phyloP scores from a whole-genome alignment of 2,329 filamentous ascomycete genomes.

The Colletotrichum brevisporum region DNA sequence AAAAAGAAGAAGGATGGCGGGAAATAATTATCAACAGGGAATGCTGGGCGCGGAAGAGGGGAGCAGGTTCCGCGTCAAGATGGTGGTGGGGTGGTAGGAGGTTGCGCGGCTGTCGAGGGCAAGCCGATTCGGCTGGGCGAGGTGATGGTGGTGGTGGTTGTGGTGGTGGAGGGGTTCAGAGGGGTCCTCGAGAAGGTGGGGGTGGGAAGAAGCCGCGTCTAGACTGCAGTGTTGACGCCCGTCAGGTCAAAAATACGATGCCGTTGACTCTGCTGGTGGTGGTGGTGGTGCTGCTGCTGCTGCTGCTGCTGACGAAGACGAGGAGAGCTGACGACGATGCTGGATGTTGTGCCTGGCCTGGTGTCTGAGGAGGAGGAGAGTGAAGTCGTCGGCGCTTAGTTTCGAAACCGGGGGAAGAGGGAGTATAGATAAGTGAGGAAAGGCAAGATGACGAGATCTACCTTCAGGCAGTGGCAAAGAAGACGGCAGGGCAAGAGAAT shows the following conservation, averaged over 20 bases:
- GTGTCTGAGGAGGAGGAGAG: constrained; percentile 12
- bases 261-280: constrained; percentile 13
- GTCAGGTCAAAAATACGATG: constrained; percentile 15
- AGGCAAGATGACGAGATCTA: constrained; percentile 18
- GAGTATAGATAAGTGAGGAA: constrained; percentile 30
- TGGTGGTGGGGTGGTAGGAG: constrained; percentile 38
- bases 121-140: constrained; percentile 42
- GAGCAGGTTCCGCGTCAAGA: constrained; percentile 26
- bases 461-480: constrained; percentile 28
- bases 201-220: constrained; percentile 30
- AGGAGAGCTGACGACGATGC: constrained; percentile 9
- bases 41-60: constrained; percentile 37
- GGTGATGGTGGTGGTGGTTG: constrained; percentile 14
- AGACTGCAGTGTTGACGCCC: constrained; percentile 22
- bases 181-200: constrained; percentile 34
- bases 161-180: constrained; percentile 39
- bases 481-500: constrained; percentile 25
- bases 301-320: not conserved
- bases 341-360: not conserved
- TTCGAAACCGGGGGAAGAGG: constrained; percentile 4
- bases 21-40: constrained; percentile 21
- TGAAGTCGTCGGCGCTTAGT: constrained; percentile 11
- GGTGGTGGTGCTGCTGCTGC: constrained; percentile 13
- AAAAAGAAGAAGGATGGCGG: not conserved
- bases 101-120: constrained; percentile 40